phyloP scores from a whole-genome alignment of 2,329 filamentous ascomycete species.

The Ophiostoma angusticollis region DNA sequence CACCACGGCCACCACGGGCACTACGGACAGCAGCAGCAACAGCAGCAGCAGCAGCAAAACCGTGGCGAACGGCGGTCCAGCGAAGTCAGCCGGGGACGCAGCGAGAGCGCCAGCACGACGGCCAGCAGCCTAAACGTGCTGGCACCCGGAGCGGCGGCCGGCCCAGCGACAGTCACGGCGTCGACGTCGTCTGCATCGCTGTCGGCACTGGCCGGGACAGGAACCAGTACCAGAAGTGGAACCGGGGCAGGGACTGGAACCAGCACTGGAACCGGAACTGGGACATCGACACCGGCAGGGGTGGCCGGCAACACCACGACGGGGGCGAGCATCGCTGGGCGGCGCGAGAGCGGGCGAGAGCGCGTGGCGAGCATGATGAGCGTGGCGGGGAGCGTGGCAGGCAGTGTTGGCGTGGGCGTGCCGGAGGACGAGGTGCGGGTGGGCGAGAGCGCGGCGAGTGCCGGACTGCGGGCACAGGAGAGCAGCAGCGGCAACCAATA shows the following conservation, averaged over 20 bases:
- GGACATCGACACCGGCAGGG: conserved; percentile 16
- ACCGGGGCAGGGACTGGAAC: conserved; percentile 18
- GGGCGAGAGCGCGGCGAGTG: conserved; percentile 48
- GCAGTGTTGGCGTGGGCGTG: conserved; percentile 39
- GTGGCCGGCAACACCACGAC: conserved; percentile 13
- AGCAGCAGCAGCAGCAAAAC: not conserved
- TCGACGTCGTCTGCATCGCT: conserved; percentile 12
- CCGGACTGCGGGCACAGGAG: conserved; percentile 19
- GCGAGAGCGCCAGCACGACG: conserved; percentile 41
- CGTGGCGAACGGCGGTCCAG: conserved; percentile 35
- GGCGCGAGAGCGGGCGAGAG: conserved; percentile 30
- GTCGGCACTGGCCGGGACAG: conserved; percentile 11
- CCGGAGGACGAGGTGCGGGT: conserved; percentile 48
- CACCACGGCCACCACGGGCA: not conserved
- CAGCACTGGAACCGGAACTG: too few relatives aligned
- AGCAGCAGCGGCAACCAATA: not conserved
- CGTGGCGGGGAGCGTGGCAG: conserved; percentile 23
- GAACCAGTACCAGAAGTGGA: too few relatives aligned
- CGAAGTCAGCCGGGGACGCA: conserved; percentile 31
- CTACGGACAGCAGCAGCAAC: too few relatives aligned
- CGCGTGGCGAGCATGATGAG: conserved; percentile 35
- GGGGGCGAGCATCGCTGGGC: conserved; percentile 34
- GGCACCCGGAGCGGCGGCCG: conserved; percentile 17
- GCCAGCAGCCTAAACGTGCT: conserved; percentile 36
- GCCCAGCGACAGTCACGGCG: conserved; percentile 23